Conservation (phyloP, 441 rosid species). For the Bocquillonia castaneifolia region DNA sequence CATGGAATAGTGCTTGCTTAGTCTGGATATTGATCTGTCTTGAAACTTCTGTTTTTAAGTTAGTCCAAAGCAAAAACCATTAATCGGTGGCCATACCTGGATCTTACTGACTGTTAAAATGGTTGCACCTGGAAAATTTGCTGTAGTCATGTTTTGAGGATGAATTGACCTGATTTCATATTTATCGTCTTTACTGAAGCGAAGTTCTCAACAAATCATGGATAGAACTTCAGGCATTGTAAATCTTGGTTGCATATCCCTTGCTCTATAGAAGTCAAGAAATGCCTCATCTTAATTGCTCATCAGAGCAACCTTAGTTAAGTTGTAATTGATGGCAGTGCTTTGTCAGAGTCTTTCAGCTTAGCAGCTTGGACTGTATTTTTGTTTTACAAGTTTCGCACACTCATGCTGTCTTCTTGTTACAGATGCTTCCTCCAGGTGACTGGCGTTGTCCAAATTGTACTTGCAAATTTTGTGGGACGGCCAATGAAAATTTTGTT, state of each 20-base stretch:
- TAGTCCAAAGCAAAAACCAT: background rate
- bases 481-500: conserved; percentile 36
- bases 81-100: background rate
- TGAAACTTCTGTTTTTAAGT: background rate
- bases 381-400: background rate
- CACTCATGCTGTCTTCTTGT: conserved; percentile 18
- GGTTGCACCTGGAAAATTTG: background rate
- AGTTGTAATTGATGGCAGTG: background rate
- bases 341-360: conserved; percentile 1
- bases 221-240: background rate
- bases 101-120: background rate
- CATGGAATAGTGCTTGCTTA: background rate
- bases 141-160: background rate
- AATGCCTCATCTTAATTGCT: background rate
- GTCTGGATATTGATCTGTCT: background rate
- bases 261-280: background rate
- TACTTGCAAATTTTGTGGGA: conserved; percentile 80
- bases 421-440: conserved; percentile 80
- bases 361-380: background rate
- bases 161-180: background rate
- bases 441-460: conserved; percentile 98
- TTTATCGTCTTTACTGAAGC: conserved; percentile 2
- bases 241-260: background rate
- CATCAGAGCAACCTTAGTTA: conserved; percentile 3
- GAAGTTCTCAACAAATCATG: conserved; percentile 5